These are phyloP conservation scores for Penicillium canescens DNA, from an alignment of 495 filamentous ascomycete genomes.

Conservation along the genomic window DNA sequence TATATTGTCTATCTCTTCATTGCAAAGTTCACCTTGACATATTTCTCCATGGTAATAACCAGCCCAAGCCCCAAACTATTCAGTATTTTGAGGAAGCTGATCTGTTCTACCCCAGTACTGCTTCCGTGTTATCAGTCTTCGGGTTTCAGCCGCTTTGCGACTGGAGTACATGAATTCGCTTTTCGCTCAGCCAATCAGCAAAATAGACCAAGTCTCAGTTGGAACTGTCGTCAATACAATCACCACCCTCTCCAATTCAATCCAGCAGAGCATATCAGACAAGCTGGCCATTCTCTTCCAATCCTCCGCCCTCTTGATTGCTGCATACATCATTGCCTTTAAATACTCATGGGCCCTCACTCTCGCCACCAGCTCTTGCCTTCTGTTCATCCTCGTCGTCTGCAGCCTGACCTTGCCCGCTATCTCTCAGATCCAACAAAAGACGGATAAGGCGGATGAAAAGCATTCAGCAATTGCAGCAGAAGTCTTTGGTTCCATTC, in stretches of 20 bases:
- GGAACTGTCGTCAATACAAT: slow-evolving; percentile 55
- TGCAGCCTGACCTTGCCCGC: slow-evolving; percentile 29
- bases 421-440: slow-evolving; percentile 41
- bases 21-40: slow-evolving; percentile 33
- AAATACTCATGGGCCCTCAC: slow-evolving; percentile 49
- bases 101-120: slow-evolving; percentile 33
- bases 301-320: slow-evolving; percentile 45
- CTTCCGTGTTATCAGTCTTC: slow-evolving; percentile 52
- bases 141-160: slow-evolving; percentile 29
- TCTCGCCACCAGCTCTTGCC: slow-evolving; percentile 38
- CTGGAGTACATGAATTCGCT: slow-evolving; percentile 34
- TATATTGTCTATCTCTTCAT: slow-evolving; percentile 42
- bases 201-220: slow-evolving; percentile 31
- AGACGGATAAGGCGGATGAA: slow-evolving; percentile 27
- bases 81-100: background rate
- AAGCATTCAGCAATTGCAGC: slow-evolving; percentile 47
- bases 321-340: slow-evolving; percentile 53
- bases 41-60: slow-evolving; percentile 30
- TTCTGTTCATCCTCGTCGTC: slow-evolving; percentile 42
- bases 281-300: slow-evolving; percentile 52
- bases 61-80: too few species aligned
- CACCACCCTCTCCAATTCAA: slow-evolving; percentile 60
- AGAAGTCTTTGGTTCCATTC: slow-evolving; percentile 49
- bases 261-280: slow-evolving; percentile 68
- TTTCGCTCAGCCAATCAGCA: slow-evolving; percentile 34